Conservation (phyloP, 2,329 filamentous ascomycete genomes). For the Didymosphaeria variabile region DNA sequence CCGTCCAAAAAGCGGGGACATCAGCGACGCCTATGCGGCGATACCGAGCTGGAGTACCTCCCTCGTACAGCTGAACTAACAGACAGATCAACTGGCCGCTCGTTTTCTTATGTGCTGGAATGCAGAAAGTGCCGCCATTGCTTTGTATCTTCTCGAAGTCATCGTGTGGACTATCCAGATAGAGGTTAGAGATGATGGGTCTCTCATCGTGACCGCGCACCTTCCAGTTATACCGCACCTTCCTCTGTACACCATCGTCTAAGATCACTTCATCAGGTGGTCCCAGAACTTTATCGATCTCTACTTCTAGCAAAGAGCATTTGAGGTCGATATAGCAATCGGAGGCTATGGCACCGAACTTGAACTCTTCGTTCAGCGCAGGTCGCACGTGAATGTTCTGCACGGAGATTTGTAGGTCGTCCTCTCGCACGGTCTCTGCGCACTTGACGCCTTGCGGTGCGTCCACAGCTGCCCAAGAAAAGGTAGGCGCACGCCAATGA, state of each 20-base stretch:
- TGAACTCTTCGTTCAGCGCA: slow-evolving; percentile 1
- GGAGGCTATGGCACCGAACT: slow-evolving; percentile 7
- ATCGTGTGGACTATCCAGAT: slow-evolving; percentile 8
- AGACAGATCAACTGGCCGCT: slow-evolving; percentile 9
- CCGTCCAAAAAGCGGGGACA: slow-evolving; percentile 10
- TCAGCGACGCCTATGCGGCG: slow-evolving; percentile 8
- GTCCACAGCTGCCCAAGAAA: neutral
- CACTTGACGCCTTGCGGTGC: neutral
- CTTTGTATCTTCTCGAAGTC: slow-evolving; percentile 6
- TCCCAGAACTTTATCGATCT: slow-evolving; percentile 6
- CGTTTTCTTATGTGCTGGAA: slow-evolving; percentile 8
- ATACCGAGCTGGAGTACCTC: neutral
- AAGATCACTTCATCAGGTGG: neutral
- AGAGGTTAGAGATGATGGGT: slow-evolving; percentile 2
- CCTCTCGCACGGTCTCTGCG: slow-evolving; percentile 7
- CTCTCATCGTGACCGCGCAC: neutral
- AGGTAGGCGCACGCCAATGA: neutral
- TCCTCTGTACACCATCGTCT: neutral
- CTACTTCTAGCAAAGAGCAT: slow-evolving; percentile 7
- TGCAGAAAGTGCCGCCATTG: neutral
- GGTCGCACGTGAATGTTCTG: slow-evolving; percentile 7
- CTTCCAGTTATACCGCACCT: neutral
- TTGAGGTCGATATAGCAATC: slow-evolving; percentile 11
- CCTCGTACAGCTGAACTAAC: neutral
- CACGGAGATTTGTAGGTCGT: slow-evolving; percentile 5